Base-by-base conservation (phyloP, 2,329 filamentous ascomycete species). In the Penicillium sp. region DNA sequence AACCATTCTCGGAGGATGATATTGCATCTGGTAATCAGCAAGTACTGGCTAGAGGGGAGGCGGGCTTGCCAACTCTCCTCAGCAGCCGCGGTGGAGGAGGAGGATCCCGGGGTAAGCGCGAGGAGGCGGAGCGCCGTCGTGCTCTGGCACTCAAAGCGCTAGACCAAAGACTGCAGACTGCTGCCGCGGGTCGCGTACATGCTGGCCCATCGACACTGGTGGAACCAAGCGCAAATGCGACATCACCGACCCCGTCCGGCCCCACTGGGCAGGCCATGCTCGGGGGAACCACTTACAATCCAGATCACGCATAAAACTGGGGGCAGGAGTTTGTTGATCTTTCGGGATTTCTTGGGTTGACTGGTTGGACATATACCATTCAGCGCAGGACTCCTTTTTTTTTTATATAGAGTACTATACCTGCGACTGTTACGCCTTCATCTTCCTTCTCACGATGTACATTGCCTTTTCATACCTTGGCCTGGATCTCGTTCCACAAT, bases 141-240 rank as follows among this genome's bases (percentile, higher is more conserved):
- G 93, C 93, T 0, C 78, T 99, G 63, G 95, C 95, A 1, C 81
- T 99, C 55, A 93, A 93, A 71, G 93, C 93, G 3, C 79, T 99
- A 54, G 95, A 99, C 74, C 92, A 98, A 77, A 84, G 95, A 62
- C 80, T 99, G 52, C 90, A 95, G 74, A 90, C 91, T n/a, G 91
- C 92, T 3, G 88, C 90, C 16, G 81, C 81, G 33, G 82, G 75
- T 57, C 77, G 82, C 47, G 72, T 78, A 27, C 70, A 81, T 21
- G 71, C 77, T 55, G 75, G 63, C 54, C 63, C 71, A 13, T 56
- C 71, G 6, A 54, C 70, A 42, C 54, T 70, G 37, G 73, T 52
- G 45, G 78, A 59, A 63, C 75, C 62, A 45, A 48, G 63, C 4
- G 60, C 68, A 48, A 61, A 60, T n/a, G 81, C 85, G 60, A 81